phyloP scores from a whole-genome alignment of 345 rosid species.

The Eucalyptus marginata region DNA sequence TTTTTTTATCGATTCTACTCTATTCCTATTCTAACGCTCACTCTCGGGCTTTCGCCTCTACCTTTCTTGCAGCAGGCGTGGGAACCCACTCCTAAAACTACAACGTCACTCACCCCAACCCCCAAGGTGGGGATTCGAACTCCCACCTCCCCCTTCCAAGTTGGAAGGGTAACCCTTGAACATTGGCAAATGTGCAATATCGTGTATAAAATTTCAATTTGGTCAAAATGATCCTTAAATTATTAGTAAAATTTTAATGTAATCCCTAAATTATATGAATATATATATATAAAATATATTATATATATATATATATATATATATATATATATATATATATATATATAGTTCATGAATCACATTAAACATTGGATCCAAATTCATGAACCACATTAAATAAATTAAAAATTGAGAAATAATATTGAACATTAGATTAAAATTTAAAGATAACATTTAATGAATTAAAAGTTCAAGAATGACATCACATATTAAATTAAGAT shows the following conservation, averaged over 20 bases:
- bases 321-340: background rate
- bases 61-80: too few species aligned
- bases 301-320: background rate
- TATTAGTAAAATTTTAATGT: background rate
- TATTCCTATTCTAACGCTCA: too few species aligned
- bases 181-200: background rate
- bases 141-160: too few species aligned
- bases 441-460: accelerated
- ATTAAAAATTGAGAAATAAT: background rate
- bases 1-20: too few species aligned
- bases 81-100: too few species aligned
- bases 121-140: too few species aligned
- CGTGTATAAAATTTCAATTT: background rate
- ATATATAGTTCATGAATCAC: background rate
- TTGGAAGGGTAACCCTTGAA: too few species aligned
- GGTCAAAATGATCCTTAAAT: background rate
- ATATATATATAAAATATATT: too few species aligned
- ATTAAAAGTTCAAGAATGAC: accelerated
- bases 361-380: accelerated
- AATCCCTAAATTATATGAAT: accelerated
- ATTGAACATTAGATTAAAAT: background rate
- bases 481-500: background rate
- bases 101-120: too few species aligned
- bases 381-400: accelerated
- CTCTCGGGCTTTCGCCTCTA: too few species aligned